These are phyloP conservation scores for Coemansia sp. DNA, from an alignment of 192 early-diverging fungal species.

Conservation along the genomic window DNA sequence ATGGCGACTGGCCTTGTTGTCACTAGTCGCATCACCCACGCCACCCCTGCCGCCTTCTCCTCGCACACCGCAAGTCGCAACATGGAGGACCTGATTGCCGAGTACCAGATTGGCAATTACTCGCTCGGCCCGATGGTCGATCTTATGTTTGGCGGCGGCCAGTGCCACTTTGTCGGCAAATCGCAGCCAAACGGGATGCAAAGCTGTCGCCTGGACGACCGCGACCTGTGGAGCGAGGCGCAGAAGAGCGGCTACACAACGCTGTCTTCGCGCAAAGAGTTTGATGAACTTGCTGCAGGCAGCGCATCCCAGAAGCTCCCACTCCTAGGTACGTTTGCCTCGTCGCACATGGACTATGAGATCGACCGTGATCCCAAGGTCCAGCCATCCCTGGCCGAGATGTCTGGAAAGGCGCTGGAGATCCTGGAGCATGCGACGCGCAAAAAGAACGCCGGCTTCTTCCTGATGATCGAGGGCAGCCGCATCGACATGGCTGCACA, in stretches of 20 bases:
- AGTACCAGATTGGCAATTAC: constrained; percentile 89
- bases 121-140: constrained; percentile 80
- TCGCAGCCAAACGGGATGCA: constrained; percentile 30
- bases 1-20: constrained; percentile 89
- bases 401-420: constrained; percentile 80
- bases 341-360: constrained; percentile 89
- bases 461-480: constrained; percentile 96
- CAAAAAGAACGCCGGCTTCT: constrained; percentile 73
- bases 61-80: constrained; percentile 80
- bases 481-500: constrained; percentile 98
- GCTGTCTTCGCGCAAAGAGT: constrained; percentile 58
- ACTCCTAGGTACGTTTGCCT: constrained; percentile 72
- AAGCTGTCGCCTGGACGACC: constrained; percentile 78
- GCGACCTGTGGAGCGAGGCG: constrained; percentile 65
- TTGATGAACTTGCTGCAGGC: constrained; percentile 56
- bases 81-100: constrained; percentile 84
- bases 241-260: constrained; percentile 66
- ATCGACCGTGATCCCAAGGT: constrained; percentile 71
- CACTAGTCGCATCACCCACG: constrained; percentile 95
- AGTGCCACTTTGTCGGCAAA: constrained; percentile 84
- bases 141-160: constrained; percentile 89
- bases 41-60: constrained; percentile 77
- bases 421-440: constrained; percentile 62
- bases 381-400: constrained; percentile 82
- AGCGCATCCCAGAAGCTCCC: constrained; percentile 59